Evolutionary conservation across 768 basidiomycete species (phyloP), one percentile per base, ranked within the genome.

Genomic region (Gloeopeniophorella convolvens): DNA sequence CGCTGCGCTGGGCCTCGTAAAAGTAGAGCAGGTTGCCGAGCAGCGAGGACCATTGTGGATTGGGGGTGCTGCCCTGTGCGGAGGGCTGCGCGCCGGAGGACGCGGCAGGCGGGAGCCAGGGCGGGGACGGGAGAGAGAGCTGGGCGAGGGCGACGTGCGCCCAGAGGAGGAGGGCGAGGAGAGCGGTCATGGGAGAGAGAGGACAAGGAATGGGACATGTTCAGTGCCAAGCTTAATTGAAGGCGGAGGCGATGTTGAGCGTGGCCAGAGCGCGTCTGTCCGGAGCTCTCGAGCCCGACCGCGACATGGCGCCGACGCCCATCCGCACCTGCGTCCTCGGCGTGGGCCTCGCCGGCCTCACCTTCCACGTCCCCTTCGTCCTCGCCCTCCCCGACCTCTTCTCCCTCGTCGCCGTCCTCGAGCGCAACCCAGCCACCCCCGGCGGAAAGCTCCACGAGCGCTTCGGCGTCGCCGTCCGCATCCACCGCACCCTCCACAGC

Each of bases 1-100:
- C 93, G 46, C 86, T 88, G 16, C 93, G 75, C 61, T 96, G 93
- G 1, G 83, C 91, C 55, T 96, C 93, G 62, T 93, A 96, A 66
- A 95, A 95, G 62, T 82, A 95, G 23, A 95, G 63, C 23, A 85
- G 65, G 63, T 85, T 81, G 3, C 92, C 93, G 0, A 95, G 76
- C 3, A 95, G 65, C 42, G 73, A 83, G 5, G 82, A 76, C 90
- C 92, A 95, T 63, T 92, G 88, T 3, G 77, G 60, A 63, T 92
- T 92, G 34, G 86, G 81, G 53, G 63, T 57, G 15, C 57, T 54
- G 13, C 56, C 44, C 16, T 57, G 46, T 9, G 65, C 24, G n/a
- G 80, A 74, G 15, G 72, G 57, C 35, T 72, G 57, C 12, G 83
- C 72, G 24, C 85, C 86, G 1, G 69, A 66, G 13, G 80, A 69